Percentiles rank a stretch among this genome's conserved stretches.
phyloP scores from a whole-genome alignment of 208 protist genomes.

The Leishmania arabica region DNA sequence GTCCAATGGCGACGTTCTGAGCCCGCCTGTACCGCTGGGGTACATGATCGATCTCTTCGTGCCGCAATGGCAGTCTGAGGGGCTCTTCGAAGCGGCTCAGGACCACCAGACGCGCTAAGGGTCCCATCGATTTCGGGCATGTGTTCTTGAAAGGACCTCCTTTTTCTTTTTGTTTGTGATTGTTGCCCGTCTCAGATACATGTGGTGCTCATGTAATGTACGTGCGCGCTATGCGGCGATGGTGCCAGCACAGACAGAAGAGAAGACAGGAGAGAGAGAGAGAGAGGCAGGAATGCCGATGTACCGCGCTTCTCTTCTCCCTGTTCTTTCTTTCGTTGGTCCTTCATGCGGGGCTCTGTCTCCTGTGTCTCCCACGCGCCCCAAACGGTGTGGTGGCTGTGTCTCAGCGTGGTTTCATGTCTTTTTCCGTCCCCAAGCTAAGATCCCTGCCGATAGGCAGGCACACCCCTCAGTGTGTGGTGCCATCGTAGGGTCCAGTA shows the following conservation, averaged over 20 bases:
- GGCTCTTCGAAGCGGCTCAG: slow-evolving; percentile 51
- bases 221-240: background rate
- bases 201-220: background rate
- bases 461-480: no score
- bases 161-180: background rate
- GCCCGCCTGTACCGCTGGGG: slow-evolving; percentile 58
- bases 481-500: no score
- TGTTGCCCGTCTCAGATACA: background rate
- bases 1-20: slow-evolving; percentile 31
- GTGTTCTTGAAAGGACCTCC: background rate
- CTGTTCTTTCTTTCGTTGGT: background rate
- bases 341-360: background rate
- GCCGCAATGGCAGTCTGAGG: slow-evolving; percentile 69
- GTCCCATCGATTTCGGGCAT: background rate
- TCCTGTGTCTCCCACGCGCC: background rate
- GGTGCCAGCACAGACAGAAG: background rate
- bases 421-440: no score
- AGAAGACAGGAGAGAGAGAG: background rate
- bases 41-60: slow-evolving; percentile 76
- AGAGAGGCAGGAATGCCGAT: no score
- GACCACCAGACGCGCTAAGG: slow-evolving; percentile 6
- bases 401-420: no score
- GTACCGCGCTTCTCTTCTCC: background rate
- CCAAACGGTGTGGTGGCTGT: no score
- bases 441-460: no score